Base-by-base conservation (phyloP, 495 filamentous ascomycete species). In the Bacidia rubella region DNA sequence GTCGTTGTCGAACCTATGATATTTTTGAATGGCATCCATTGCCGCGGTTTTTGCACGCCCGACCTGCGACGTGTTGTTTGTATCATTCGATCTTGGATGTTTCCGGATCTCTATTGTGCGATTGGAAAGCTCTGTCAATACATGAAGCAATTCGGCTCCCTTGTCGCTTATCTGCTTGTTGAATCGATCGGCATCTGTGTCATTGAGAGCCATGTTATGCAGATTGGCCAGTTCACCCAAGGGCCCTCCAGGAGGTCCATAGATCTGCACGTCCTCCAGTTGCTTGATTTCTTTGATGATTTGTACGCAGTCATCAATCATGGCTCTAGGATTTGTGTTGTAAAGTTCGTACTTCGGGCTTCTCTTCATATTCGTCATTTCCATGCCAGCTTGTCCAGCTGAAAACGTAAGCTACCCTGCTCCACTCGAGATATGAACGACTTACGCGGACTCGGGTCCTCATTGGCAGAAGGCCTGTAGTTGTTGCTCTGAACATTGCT, bases 281-380 rank as follows among this genome's bases (percentile, higher is more conserved):
- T 76, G 71, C 57, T 90, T 80, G 56, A 96, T 85, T 32, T 78
- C 83, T 47, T 75, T 73, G 66, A 84, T 80, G 67, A 95, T 82
- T 39, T 83, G 78, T 20, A 76, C 73, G 70, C 87, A 87, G 63
- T 93, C 84, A 67, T 92, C 84, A 44, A 96, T 74, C 59, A 93
- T 80, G 39, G 77, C 75, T 60, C 82, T 87, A 21, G 85, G 79
- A 56, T 82, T 26, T 20, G 47, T 22, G 19, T 15, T 11, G 9
- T 23, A 19, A 26, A 3, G 17, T 10, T 19, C 47, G 29, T 11
- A 26, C 7, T 35, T 19, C 11, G n/a, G 25, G 29, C 25, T 26
- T 43, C 66, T 68, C 50, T 78, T 78, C 59, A 85, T 66, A 23
- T 80, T 70, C 39, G 66, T 65, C 82, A 87, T 83, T 66, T 87